Base-by-base conservation (phyloP, 108 stramenopile species). In the Cyclostephanos tholiformis region DNA sequence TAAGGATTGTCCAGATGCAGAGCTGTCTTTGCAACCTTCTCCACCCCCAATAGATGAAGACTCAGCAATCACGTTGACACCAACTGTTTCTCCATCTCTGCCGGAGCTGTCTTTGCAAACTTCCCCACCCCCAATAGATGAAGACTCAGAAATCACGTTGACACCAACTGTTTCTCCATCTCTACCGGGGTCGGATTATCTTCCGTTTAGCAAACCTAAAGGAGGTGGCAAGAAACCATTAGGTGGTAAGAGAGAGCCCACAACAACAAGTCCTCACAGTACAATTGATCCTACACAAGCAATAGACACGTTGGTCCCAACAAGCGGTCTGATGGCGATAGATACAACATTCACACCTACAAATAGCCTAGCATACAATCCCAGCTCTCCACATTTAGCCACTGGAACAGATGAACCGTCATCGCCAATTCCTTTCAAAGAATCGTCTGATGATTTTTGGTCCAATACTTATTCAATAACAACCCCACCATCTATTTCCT, bases 171-270 rank as follows among this genome's bases (percentile, higher is more conserved):
- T 25, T 36, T 60, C 59, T 4, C 20, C 63, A 51, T 32, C 32
- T 4, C 20, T 51, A 51, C 46, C 30, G 53, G 63, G 6, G 38
- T 32, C 53, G 26, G 61, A 29, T 55, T 60, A 64, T 35, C 39
- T n/a, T 58, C 49, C 56, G 46, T 74, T 74, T 67, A 58, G 43
- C 27, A 82, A 82, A 44, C 80, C 80, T 25, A 19, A 26, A 30
- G 67, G 29, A 16, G 27, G 60, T 46, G 71, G 71, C 10, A 72
- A 71, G 32, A 79, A 72, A 36, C 71, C 78, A 12, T 10, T 27
- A 19, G 65, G 65, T 27, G 65, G 46, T 17, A 62, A 64, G 27
- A 38, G 25, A 57, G 71, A 82, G 69, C 80, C 80, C 2, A n/a
- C 57, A 58, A 32, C 1, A 32, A 58, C 57, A 26, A 27, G 29